A percentile compares a stretch with the other conserved stretches of the same genome.
Conservation (phyloP, 2,329 filamentous ascomycete species). For the Microdochium trichocladiopsis region DNA sequence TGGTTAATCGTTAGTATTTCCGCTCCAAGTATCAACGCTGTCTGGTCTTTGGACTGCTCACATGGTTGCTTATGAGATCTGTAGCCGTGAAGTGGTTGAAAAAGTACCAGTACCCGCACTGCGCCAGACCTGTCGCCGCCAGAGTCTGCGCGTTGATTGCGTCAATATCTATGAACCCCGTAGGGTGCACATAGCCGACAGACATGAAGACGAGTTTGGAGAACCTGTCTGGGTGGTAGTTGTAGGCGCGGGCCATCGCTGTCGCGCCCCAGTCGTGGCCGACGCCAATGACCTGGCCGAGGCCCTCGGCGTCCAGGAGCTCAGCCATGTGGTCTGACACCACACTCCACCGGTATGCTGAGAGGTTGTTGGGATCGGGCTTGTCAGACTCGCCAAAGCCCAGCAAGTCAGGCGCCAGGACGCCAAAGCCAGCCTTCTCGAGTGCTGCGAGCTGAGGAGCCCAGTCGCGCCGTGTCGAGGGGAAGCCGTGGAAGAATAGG, state of each 20-base stretch:
- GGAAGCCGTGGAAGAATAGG: conserved; percentile 12
- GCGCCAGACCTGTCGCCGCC: background rate
- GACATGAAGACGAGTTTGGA: background rate
- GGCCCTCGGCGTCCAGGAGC: conserved; percentile 19
- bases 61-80: background rate
- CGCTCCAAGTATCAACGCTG: no score
- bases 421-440: conserved; percentile 26
- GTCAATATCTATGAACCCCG: background rate
- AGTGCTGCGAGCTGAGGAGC: conserved; percentile 23
- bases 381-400: conserved; percentile 25
- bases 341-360: conserved; percentile 18
- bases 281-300: conserved; percentile 10
- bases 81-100: background rate
- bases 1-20: no score
- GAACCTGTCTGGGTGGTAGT: background rate
- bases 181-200: background rate
- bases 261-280: conserved; percentile 22
- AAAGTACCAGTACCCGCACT: background rate
- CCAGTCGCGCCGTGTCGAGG: conserved; percentile 10
- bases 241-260: background rate
- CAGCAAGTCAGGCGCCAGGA: conserved; percentile 33
- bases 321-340: conserved; percentile 25
- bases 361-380: conserved; percentile 15
- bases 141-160: background rate
- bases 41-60: background rate